Evolutionary conservation across 73 alveolate species (phyloP).

Genomic region (Paramecium octaurelia): DNA sequence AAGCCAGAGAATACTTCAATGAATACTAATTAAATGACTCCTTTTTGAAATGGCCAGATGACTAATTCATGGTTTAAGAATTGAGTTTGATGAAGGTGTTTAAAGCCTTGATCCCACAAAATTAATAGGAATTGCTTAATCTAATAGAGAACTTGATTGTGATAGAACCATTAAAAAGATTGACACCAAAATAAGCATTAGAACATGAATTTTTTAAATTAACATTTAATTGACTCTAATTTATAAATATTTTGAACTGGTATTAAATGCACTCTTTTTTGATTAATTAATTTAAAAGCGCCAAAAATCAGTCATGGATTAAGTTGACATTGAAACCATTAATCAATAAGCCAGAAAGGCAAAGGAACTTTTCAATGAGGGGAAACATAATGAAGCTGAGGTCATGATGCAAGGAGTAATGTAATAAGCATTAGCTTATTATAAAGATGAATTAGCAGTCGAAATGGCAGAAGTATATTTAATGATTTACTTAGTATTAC

Average conservation of each 20-base stretch:
- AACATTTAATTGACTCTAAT: not conserved
- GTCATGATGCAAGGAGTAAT: not conserved
- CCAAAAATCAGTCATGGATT: not conserved
- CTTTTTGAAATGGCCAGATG: conserved; percentile 31
- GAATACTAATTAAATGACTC: conserved; percentile 37
- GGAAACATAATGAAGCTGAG: conserved; percentile 32
- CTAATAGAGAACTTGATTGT: conserved; percentile 65
- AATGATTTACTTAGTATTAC: not conserved
- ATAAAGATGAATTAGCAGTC: conserved; percentile 18
- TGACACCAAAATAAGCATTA: conserved; percentile 74
- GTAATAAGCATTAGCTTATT: not conserved
- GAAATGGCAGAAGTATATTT: conserved; percentile 33
- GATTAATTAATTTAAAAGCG: not conserved
- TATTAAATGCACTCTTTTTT: not conserved
- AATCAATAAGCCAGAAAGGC: conserved; percentile 27
- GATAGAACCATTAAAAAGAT: conserved; percentile 78
- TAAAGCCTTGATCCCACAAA: not conserved
- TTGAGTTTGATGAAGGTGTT: conserved; percentile 35
- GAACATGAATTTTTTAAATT: conserved; percentile 74
- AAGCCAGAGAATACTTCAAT: conserved; percentile 6
- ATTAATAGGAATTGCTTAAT: conserved; percentile 59
- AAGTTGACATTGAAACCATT: not conserved
- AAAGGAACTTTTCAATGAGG: not conserved
- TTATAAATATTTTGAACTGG: not conserved
- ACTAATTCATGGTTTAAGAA: not conserved